Conservation (phyloP, 257 asterid genomes). For the Echium plantagineum region DNA sequence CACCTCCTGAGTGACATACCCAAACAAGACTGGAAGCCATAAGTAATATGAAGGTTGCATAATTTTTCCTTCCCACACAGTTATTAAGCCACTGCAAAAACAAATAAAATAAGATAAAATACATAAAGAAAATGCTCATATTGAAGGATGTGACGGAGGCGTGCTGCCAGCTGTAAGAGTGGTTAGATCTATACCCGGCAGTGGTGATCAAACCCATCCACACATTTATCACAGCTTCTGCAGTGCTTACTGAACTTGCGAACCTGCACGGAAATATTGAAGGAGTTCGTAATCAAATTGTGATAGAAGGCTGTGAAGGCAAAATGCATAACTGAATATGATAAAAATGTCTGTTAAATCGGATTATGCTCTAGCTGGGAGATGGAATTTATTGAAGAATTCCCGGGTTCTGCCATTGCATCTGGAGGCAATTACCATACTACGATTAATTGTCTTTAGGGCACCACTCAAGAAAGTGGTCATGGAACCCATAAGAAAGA, state of each 20-base stretch:
- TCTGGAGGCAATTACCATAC: too few relatives aligned
- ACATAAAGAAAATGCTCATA: slow-evolving; percentile 7
- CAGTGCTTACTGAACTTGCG: slow-evolving; percentile 96
- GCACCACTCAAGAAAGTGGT: too few relatives aligned
- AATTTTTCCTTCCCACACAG: slow-evolving; percentile 93
- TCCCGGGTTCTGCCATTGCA: too few relatives aligned
- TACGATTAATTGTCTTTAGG: too few relatives aligned
- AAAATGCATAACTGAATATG: background rate
- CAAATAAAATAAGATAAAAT: slow-evolving; percentile 18
- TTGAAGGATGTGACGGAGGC: slow-evolving; percentile 2
- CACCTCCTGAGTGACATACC: slow-evolving; percentile 41
- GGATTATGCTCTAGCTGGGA: too few relatives aligned
- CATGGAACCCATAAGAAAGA: too few relatives aligned
- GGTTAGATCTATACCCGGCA: slow-evolving; percentile 59
- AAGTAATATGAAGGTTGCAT: slow-evolving; percentile 62
- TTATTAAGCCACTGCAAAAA: slow-evolving; percentile 88
- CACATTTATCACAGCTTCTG: slow-evolving; percentile 98
- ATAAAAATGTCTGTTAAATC: too few relatives aligned
- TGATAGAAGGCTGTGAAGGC: background rate
- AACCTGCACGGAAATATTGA: slow-evolving; percentile 37
- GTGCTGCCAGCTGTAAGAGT: background rate
- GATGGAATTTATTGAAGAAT: too few relatives aligned
- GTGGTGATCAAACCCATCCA: slow-evolving; percentile 98
- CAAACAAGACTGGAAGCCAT: slow-evolving; percentile 87
- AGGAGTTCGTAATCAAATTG: background rate